Percentiles rank a stretch among this genome's conserved stretches.
Evolutionary conservation across 2,329 filamentous ascomycete species (phyloP).

Genomic region (Sclerotinia spermophila): DNA sequence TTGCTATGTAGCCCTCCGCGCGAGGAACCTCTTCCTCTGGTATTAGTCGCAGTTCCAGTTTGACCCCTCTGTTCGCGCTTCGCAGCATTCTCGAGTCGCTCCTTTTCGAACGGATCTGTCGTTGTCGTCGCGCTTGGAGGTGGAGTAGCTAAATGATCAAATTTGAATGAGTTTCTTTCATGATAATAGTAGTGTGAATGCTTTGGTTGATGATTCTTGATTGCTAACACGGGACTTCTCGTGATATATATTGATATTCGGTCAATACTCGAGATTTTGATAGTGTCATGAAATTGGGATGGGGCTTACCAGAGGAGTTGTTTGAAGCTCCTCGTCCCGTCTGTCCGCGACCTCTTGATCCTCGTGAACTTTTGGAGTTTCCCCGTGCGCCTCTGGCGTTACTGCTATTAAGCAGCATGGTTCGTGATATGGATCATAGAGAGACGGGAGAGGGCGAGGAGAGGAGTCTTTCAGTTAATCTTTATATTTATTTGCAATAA

Average conservation of each 20-base stretch:
- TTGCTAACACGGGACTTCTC: conserved; percentile 20
- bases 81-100: conserved; percentile 37
- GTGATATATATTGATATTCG: conserved; percentile 22
- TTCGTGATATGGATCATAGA: conserved; percentile 35
- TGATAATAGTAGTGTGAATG: background rate
- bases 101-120: conserved; percentile 33
- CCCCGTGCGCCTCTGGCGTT: conserved; percentile 32
- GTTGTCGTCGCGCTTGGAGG: conserved; percentile 20
- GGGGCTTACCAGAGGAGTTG: conserved; percentile 35
- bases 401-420: conserved; percentile 33
- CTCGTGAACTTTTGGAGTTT: conserved; percentile 32
- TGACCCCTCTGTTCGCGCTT: conserved; percentile 33
- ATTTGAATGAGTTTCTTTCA: conserved; percentile 13
- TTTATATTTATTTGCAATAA: background rate
- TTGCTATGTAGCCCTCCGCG: conserved; percentile 23
- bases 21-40: conserved; percentile 27
- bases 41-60: conserved; percentile 25
- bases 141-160: conserved; percentile 22
- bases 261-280: conserved; percentile 19
- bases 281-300: conserved; percentile 20
- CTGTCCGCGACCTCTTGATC: conserved; percentile 34
- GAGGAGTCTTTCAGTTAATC: conserved; percentile 23
- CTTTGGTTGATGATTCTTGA: conserved; percentile 24
- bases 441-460: conserved; percentile 24
- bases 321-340: conserved; percentile 36